phyloP scores from a whole-genome alignment of 2,329 filamentous ascomycete genomes.

The Beauveria brongniartii region DNA sequence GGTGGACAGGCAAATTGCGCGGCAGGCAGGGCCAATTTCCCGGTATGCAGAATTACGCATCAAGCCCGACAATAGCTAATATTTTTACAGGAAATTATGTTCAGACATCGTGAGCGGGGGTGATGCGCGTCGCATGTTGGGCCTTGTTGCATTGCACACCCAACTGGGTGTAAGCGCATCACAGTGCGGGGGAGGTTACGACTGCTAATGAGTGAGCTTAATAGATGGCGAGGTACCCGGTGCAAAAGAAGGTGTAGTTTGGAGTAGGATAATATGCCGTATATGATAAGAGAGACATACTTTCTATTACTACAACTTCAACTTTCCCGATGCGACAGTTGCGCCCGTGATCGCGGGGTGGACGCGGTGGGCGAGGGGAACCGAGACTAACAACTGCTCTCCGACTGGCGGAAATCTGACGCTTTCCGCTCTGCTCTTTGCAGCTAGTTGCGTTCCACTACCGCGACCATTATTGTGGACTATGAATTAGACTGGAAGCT shows the following conservation, averaged over 20 bases:
- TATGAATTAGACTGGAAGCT: neutral
- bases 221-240: slow-evolving; percentile 1
- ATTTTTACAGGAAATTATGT: slow-evolving; percentile 10
- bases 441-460: neutral
- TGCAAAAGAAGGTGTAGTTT: neutral
- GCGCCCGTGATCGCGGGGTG: neutral
- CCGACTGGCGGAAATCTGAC: neutral
- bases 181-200: neutral
- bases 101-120: neutral
- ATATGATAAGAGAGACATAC: neutral
- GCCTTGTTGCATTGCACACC: neutral
- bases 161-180: neutral
- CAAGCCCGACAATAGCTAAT: slow-evolving; percentile 17
- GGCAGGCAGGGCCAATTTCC: slow-evolving; percentile 88
- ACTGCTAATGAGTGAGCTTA: slow-evolving; percentile 1
- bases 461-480: neutral
- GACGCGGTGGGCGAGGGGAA: neutral
- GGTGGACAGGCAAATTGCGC: slow-evolving; percentile 82
- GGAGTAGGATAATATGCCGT: slow-evolving; percentile 8
- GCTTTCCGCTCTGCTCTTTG: neutral
- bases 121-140: neutral
- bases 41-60: slow-evolving; percentile 48
- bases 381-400: neutral
- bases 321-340: neutral
- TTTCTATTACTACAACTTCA: neutral